Evolutionary conservation across 208 protist genomes (phyloP).

Genomic region (Plasmodiophora brassicae): DNA sequence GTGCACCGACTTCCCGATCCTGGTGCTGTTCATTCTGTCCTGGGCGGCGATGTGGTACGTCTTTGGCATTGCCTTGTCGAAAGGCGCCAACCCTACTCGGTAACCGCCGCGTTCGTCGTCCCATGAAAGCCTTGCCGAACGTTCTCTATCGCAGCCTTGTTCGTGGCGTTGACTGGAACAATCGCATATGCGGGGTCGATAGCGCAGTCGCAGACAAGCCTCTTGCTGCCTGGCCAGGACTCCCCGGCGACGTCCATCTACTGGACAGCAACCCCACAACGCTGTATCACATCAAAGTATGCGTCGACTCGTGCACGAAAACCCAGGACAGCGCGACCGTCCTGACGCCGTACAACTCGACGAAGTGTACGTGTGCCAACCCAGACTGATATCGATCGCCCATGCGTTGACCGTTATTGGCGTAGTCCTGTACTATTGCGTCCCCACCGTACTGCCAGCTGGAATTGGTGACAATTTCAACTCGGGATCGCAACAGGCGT

Average conservation of each 20-base stretch:
- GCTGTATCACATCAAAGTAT: constrained; percentile 14
- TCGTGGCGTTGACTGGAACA: neutral
- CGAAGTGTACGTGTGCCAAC: too few relatives aligned
- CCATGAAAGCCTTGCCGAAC: neutral
- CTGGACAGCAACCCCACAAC: neutral
- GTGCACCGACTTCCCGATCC: constrained; percentile 8
- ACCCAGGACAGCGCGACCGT: neutral
- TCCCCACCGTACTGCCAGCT: neutral
- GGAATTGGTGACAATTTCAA: neutral
- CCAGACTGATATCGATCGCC: too few relatives aligned
- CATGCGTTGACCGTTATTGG: neutral
- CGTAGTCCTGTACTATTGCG: constrained; percentile 23
- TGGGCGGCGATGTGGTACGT: constrained; percentile 13
- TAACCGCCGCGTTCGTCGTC: neutral
- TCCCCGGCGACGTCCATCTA: neutral
- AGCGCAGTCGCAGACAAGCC: neutral
- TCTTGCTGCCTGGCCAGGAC: neutral
- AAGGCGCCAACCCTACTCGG: neutral
- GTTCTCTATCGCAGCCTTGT: neutral
- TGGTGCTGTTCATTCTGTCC: neutral
- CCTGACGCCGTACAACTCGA: neutral
- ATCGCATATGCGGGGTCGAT: neutral
- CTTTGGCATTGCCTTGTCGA: neutral
- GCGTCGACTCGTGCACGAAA: neutral
- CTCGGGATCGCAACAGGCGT: neutral